Evolutionary conservation across 2,329 filamentous ascomycete genomes (phyloP).

Genomic region (Diaporthe aspalathi): DNA sequence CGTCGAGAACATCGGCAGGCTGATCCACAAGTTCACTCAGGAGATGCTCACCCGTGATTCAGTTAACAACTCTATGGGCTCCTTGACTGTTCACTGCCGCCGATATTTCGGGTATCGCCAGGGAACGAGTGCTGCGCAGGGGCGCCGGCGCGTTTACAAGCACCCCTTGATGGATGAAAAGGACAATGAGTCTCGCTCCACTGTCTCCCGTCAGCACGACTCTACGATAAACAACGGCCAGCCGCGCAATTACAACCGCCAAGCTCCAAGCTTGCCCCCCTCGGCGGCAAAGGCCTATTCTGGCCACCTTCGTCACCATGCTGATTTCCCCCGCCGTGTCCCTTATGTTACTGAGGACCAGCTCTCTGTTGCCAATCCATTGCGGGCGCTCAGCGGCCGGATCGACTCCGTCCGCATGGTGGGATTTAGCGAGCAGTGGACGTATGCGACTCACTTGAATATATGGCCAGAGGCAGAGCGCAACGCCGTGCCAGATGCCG

Average conservation of each 20-base stretch:
- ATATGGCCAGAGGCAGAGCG: conserved; percentile 36
- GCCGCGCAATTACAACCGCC: conserved; percentile 19
- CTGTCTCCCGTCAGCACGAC: not conserved
- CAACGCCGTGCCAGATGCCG: not conserved
- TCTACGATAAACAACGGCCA: not conserved
- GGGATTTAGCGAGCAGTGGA: conserved; percentile 51
- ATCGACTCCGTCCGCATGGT: conserved; percentile 51
- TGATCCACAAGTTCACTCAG: conserved; percentile 47
- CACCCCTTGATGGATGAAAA: not conserved
- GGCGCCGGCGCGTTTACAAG: conserved; percentile 1
- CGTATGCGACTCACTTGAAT: conserved; percentile 35
- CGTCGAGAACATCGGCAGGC: conserved; percentile 43
- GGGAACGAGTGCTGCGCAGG: conserved; percentile 5
- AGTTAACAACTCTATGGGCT: conserved; percentile 43
- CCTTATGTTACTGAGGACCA: conserved; percentile 49
- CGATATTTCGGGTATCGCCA: conserved; percentile 47
- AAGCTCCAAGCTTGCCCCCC: conserved; percentile 33
- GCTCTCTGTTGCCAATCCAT: conserved; percentile 48
- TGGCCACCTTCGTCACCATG: conserved; percentile 36
- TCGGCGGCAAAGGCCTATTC: conserved; percentile 36
- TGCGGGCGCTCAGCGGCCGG: conserved; percentile 47
- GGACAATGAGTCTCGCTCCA: not conserved
- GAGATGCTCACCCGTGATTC: conserved; percentile 43
- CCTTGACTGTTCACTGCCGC: conserved; percentile 50
- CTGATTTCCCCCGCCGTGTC: conserved; percentile 16